Evolutionary conservation across 805 yeast genomes (phyloP).

Genomic region (Candida pseudofarinosa): DNA sequence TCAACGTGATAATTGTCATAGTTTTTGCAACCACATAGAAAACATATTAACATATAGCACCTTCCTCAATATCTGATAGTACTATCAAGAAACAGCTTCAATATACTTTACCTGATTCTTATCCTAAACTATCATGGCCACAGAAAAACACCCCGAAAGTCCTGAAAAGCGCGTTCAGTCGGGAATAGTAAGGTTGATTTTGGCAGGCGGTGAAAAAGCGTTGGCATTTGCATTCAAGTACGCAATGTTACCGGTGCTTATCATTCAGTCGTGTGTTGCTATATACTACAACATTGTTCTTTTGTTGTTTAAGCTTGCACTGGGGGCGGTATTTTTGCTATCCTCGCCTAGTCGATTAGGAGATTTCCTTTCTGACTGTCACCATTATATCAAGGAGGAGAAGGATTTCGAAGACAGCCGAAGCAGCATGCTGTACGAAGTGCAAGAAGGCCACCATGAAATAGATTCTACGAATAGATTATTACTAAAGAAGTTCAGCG

Average conservation of each 20-base stretch:
- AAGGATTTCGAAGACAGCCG: background rate
- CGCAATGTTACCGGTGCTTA: constrained; percentile 1
- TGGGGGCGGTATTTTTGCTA: background rate
- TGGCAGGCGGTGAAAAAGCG: background rate
- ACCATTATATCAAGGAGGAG: background rate
- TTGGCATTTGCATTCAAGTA: background rate
- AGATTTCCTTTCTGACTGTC: background rate
- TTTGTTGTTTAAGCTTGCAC: background rate
- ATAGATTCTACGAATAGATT: background rate
- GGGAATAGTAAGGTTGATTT: background rate
- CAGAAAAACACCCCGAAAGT: background rate
- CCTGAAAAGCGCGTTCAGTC: background rate
- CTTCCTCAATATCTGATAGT: no score
- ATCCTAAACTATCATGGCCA: background rate
- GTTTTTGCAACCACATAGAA: background rate
- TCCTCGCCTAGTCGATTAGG: background rate
- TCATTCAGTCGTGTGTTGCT: background rate
- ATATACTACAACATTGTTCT: background rate
- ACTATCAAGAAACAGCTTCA: no score
- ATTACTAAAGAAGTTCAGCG: background rate
- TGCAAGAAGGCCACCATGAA: no score
- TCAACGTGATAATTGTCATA: no score
- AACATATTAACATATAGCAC: no score
- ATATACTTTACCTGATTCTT: no score
- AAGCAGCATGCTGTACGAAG: background rate